Evolutionary conservation across 345 rosid genomes (phyloP).

Genomic region (Salix viminalis): DNA sequence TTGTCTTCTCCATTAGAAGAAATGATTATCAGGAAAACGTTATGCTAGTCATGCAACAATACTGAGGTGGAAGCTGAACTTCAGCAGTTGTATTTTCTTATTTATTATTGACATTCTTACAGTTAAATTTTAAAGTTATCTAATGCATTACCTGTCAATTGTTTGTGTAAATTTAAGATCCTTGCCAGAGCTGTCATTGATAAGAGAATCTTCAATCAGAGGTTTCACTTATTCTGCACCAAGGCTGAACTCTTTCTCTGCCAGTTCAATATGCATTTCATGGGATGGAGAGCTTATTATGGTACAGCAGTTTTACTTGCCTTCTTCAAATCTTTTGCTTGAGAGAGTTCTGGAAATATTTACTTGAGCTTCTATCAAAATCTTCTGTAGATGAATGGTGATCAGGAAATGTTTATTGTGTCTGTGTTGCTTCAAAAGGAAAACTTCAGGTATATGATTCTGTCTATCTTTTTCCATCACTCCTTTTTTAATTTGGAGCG

Average conservation of each 20-base stretch:
- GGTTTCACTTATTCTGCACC: constrained; percentile 53
- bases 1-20: too few species aligned
- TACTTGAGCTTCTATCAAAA: background rate
- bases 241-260: constrained; percentile 42
- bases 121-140: background rate
- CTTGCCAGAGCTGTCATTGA: constrained; percentile 64
- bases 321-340: constrained; percentile 4
- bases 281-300: constrained; percentile 67
- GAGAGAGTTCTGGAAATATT: constrained; percentile 2
- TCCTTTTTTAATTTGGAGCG: background rate
- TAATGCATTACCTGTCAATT: constrained; percentile 2
- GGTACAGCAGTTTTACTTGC: constrained; percentile 30
- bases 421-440: constrained; percentile 58
- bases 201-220: constrained; percentile 62
- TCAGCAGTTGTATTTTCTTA: background rate
- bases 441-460: constrained; percentile 42
- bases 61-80: background rate
- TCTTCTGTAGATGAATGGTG: constrained; percentile 60
- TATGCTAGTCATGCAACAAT: too few species aligned
- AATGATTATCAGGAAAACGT: too few species aligned
- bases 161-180: constrained; percentile 37
- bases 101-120: background rate
- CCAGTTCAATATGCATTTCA: constrained; percentile 55
- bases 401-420: constrained; percentile 58
- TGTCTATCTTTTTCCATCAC: too few species aligned